Evolutionary conservation across 2,329 filamentous ascomycete genomes (phyloP).

Genomic region (Penicillium sp.): DNA sequence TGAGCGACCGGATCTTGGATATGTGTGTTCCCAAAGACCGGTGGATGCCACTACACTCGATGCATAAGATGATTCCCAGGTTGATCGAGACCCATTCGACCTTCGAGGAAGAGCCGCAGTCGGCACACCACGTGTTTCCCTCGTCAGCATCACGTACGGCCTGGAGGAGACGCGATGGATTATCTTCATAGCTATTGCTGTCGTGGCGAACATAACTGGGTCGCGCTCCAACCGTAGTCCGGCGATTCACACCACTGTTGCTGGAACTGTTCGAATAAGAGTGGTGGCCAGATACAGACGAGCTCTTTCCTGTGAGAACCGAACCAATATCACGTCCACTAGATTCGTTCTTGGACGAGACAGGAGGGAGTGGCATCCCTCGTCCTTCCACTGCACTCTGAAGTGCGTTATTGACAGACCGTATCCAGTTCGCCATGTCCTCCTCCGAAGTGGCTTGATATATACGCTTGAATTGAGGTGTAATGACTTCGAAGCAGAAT

Average conservation of each 20-base stretch:
- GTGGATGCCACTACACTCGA: slow-evolving; percentile 97
- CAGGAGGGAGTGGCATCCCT: slow-evolving; percentile 51
- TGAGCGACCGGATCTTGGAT: slow-evolving; percentile 92
- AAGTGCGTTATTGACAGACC: slow-evolving; percentile 92
- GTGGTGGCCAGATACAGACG: slow-evolving; percentile 57
- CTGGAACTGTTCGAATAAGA: slow-evolving; percentile 43
- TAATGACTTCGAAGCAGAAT: slow-evolving; percentile 98
- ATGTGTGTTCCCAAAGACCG: slow-evolving; percentile 95
- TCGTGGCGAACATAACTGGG: slow-evolving; percentile 68
- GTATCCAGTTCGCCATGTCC: slow-evolving; percentile 96
- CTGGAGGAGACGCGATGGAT: slow-evolving; percentile 80
- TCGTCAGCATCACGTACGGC: slow-evolving; percentile 86
- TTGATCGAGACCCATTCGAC: slow-evolving; percentile 99
- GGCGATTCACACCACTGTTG: slow-evolving; percentile 68
- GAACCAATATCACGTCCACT: slow-evolving; percentile 85
- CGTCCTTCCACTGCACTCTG: slow-evolving; percentile 92
- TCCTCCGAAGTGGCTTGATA: slow-evolving; percentile 98
- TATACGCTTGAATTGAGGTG: slow-evolving; percentile 89
- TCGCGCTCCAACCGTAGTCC: slow-evolving; percentile 87
- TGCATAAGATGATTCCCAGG: slow-evolving; percentile 90
- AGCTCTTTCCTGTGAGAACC: slow-evolving; percentile 87
- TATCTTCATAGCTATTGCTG: slow-evolving; percentile 74
- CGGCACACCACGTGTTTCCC: slow-evolving; percentile 89
- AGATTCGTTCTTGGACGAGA: slow-evolving; percentile 50
- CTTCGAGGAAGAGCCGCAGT: slow-evolving; percentile 87